Conservation (phyloP, 306 rosid genomes). For the Corylus heterophylla region DNA sequence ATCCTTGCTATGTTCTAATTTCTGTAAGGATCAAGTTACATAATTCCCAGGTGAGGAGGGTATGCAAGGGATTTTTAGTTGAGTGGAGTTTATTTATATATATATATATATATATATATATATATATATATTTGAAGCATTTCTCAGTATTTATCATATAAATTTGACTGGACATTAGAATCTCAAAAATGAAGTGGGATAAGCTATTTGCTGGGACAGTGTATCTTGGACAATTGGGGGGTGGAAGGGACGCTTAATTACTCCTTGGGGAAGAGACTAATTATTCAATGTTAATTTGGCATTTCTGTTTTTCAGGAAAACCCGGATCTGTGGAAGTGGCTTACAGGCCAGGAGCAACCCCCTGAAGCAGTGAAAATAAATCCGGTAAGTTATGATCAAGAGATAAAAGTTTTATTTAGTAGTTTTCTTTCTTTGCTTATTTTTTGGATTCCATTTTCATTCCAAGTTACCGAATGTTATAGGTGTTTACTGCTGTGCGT, state of each 20-base stretch:
- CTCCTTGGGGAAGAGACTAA: not conserved
- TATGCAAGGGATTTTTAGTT: no score
- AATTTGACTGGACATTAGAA: not conserved
- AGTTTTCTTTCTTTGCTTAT: slow-evolving; percentile 14
- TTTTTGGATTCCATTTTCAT: slow-evolving; percentile 21
- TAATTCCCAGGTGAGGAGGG: not conserved
- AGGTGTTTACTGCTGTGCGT: slow-evolving; percentile 72
- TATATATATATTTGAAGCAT: not conserved
- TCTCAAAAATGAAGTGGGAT: no score
- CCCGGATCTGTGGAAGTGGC: slow-evolving; percentile 93
- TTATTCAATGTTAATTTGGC: slow-evolving; percentile 10
- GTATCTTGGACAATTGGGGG: no score
- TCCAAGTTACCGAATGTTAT: slow-evolving; percentile 18
- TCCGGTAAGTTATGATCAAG: slow-evolving; percentile 60
- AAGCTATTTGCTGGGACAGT: no score
- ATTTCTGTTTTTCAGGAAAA: slow-evolving; percentile 62
- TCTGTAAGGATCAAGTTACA: not conserved
- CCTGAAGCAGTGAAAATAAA: slow-evolving; percentile 60
- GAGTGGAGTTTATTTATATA: no score
- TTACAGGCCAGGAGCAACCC: slow-evolving; percentile 82
- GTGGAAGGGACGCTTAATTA: not conserved
- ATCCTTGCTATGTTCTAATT: not conserved
- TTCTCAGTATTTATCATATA: not conserved
- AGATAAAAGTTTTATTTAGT: slow-evolving; percentile 7
- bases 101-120: no score